Conservation (phyloP, 2,329 filamentous ascomycete genomes). For the Alternaria angustiovoidea region DNA sequence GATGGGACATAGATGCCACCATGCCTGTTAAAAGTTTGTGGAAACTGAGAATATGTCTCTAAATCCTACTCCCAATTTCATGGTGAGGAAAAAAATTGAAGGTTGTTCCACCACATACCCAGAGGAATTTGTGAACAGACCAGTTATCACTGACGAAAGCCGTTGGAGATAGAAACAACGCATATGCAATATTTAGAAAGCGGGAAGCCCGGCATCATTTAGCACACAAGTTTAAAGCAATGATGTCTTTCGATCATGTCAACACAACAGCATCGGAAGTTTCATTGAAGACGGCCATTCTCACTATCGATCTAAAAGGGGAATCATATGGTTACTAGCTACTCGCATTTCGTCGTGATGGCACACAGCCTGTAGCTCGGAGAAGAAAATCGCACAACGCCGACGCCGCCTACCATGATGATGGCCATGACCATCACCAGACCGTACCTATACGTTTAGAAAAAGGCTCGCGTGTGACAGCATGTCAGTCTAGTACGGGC, state of each 20-base stretch:
- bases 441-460: background rate
- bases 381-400: conserved; percentile 1
- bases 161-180: too few relatives aligned
- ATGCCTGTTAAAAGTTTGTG: too few relatives aligned
- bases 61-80: too few relatives aligned
- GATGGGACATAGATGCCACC: too few relatives aligned
- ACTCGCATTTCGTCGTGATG: conserved; percentile 1
- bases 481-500: conserved; percentile 61
- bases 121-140: too few relatives aligned
- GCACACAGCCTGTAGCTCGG: background rate
- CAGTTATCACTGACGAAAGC: too few relatives aligned
- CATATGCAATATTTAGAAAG: too few relatives aligned
- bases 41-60: too few relatives aligned
- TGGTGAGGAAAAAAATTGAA: too few relatives aligned
- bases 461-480: background rate
- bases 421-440: background rate
- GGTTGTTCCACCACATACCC: too few relatives aligned
- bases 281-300: background rate
- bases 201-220: too few relatives aligned
- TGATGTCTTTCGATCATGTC: background rate
- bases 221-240: background rate
- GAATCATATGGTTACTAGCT: conserved; percentile 4
- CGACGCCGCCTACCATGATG: background rate
- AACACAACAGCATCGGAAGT: background rate
- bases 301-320: conserved; percentile 1